Evolutionary conservation across 1,139 yeast species (phyloP).

Genomic region (Sugiyamaella japonica): DNA sequence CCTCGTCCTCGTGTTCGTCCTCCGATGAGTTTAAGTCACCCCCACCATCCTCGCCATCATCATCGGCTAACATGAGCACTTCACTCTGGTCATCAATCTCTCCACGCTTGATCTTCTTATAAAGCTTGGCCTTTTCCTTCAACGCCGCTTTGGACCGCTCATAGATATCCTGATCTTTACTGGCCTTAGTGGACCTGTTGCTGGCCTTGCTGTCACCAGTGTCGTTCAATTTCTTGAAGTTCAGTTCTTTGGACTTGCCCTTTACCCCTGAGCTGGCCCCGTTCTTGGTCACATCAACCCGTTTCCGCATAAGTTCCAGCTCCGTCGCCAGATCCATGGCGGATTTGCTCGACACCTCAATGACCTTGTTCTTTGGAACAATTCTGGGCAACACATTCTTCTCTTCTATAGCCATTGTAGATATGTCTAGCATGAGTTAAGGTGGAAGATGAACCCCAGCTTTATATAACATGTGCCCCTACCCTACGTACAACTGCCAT

Average conservation of each 20-base stretch:
- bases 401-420: conserved; percentile 9
- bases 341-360: conserved; percentile 26
- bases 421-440: background rate
- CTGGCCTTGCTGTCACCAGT: too few relatives aligned
- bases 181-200: background rate
- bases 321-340: conserved; percentile 30
- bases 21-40: conserved; percentile 5
- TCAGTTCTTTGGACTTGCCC: background rate
- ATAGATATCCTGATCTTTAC: conserved; percentile 12
- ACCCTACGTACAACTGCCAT: background rate
- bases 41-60: conserved; percentile 18
- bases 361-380: conserved; percentile 1
- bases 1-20: conserved; percentile 4
- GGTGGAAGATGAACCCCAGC: background rate
- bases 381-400: conserved; percentile 14
- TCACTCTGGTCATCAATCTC: conserved; percentile 17
- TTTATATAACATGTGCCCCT: background rate
- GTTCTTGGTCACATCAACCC: conserved; percentile 5
- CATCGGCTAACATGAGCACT: conserved; percentile 19
- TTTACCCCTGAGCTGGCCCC: background rate
- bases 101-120: conserved; percentile 29
- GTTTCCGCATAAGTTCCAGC: conserved; percentile 27
- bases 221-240: background rate
- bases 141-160: conserved; percentile 18
- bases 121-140: conserved; percentile 28